phyloP scores from a whole-genome alignment of 2,329 filamentous ascomycete genomes.

The Exophiala oligosperma region DNA sequence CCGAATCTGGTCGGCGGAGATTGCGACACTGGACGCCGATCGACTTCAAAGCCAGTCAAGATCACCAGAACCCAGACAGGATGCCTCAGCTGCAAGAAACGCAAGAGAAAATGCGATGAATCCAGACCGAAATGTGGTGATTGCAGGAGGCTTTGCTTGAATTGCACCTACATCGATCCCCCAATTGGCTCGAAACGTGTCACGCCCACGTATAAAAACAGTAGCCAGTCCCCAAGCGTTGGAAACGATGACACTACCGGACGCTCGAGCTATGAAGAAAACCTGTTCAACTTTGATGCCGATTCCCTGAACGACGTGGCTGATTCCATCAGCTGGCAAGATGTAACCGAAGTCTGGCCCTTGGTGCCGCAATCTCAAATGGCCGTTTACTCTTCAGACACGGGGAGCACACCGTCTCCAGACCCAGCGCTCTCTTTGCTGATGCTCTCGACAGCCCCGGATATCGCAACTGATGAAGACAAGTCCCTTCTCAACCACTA shows the following conservation, averaged over 20 bases:
- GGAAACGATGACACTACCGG: slow-evolving; percentile 10
- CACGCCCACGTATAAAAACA: neutral
- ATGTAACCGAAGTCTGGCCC: slow-evolving; percentile 21
- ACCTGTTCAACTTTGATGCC: slow-evolving; percentile 1
- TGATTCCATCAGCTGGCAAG: neutral
- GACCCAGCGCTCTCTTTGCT: slow-evolving; percentile 16
- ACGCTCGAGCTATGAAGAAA: slow-evolving; percentile 17
- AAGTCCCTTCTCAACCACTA: slow-evolving; percentile 35
- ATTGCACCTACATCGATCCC: slow-evolving; percentile 7
- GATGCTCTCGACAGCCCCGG: slow-evolving; percentile 24
- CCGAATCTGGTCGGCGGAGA: slow-evolving; percentile 19
- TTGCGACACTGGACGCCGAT: neutral
- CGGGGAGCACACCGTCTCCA: slow-evolving; percentile 3
- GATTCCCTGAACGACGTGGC: neutral
- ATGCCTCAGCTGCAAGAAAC: slow-evolving; percentile 32
- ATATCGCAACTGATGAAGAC: slow-evolving; percentile 31
- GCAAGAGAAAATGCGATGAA: slow-evolving; percentile 25
- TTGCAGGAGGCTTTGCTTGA: slow-evolving; percentile 31
- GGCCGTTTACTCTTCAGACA: neutral
- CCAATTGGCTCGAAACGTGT: too few species aligned
- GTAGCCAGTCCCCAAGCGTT: too few species aligned
- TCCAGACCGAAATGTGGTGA: slow-evolving; percentile 30
- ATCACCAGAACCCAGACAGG: slow-evolving; percentile 31
- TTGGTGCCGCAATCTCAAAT: slow-evolving; percentile 12
- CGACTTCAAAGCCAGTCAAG: slow-evolving; percentile 25